Evolutionary conservation across 257 asterid genomes (phyloP), one percentile per base, ranked within the genome.

Genomic region (Coffea canephora): DNA sequence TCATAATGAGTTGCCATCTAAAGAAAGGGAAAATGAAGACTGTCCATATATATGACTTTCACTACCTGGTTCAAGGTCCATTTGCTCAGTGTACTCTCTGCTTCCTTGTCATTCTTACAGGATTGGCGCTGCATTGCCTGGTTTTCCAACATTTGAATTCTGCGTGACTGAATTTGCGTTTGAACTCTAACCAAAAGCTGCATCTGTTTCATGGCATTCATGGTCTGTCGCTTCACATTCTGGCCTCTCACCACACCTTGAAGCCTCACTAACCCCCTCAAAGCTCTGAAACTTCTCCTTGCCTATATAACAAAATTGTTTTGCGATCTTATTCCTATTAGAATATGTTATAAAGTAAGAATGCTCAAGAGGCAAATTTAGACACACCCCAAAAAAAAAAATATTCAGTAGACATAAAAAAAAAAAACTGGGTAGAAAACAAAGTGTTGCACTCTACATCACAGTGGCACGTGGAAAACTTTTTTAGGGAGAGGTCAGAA

Each of bases 191-290:
- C 97, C 31, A 93, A 82, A 36, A 95, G 95, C 89, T 95, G 99
- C 99, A 95, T 91, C 55, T 92, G 96, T 81, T 95, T 95, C 98
- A 95, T 88, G 64, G 99, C 97, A 50, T 88, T 92, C 75, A 84
- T 78, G 3, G 99, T 93, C 82, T 93, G 99, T 61, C 95, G 88
- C 79, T 88, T 88, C 12, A 91, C 97, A 18, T 88, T 93, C 61
- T 91, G 89, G 67, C 99, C 91, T 79, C 91, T 89, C 52, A 95
- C 88, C 78, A 95, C 92, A 79, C 92, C 97, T 89, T 93, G 99
- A 82, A 95, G 99, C 91, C 99, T 92, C 85, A 93, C 92, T 75
- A 95, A 83, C 64, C 98, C 98, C 86, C 89, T 92, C 89, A 92
- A 82, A 55, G 97, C 94, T 87, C 97, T 77, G 80, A 89, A 95